Percentiles rank a stretch among this genome's conserved stretches.
These are phyloP conservation scores for Smithsoniella earleae DNA, from an alignment of 163 green algal species.

Conservation along the genomic window DNA sequence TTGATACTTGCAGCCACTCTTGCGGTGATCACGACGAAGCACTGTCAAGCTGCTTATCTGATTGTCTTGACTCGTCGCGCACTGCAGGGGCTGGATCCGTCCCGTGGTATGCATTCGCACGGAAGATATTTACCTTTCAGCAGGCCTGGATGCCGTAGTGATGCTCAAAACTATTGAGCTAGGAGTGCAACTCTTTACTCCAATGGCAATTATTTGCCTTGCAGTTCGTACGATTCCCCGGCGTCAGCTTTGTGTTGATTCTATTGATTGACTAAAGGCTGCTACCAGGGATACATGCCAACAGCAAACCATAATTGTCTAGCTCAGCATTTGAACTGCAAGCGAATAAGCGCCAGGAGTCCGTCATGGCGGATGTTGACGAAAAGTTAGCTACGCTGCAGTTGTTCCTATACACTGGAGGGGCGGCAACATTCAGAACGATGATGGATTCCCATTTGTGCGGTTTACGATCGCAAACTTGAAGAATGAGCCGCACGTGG, in stretches of 20 bases:
- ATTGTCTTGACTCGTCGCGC: neutral
- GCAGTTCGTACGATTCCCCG: conserved; percentile 4
- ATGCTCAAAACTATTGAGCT: conserved; percentile 30
- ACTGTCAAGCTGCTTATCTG: neutral
- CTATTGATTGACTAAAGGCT: too few species aligned
- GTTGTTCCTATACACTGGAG: conserved; percentile 7
- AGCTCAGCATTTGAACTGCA: neutral
- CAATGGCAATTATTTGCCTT: neutral
- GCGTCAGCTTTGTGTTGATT: too few species aligned
- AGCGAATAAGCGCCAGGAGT: neutral
- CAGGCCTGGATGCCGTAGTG: conserved; percentile 16
- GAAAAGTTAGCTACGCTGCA: neutral
- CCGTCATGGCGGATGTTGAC: neutral
- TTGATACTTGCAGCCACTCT: conserved; percentile 1
- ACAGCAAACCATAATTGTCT: too few species aligned
- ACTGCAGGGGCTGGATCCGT: neutral
- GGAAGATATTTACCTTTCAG: conserved; percentile 26
- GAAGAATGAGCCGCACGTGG: neutral
- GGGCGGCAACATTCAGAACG: neutral
- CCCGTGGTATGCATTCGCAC: conserved; percentile 12
- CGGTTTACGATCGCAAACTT: conserved; percentile 28
- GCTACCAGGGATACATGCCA: too few species aligned
- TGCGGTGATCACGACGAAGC: neutral
- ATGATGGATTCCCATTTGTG: neutral
- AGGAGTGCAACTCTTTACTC: conserved; percentile 7